Base-by-base conservation (phyloP, 306 rosid species). In the Trifolium pratense region DNA sequence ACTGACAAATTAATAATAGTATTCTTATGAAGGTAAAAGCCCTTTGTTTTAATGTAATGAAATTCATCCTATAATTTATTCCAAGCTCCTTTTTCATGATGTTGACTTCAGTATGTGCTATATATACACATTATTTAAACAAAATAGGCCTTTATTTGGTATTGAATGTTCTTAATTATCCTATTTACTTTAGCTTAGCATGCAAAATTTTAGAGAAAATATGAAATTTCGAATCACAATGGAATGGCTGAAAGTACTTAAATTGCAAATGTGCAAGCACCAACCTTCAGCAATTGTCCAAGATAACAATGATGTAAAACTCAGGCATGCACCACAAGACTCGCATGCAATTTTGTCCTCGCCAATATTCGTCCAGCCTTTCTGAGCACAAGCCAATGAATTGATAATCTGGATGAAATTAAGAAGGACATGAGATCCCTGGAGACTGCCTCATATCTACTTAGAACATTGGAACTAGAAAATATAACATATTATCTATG, bases 291-390 rank as follows among this genome's bases (percentile, higher is more conserved):
- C 79, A 57, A 79, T 79, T 81, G 93, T 82, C 96, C 96, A 90
- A 20, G 89, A 82, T 72, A 89, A 77, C 39, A 82, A 76, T 60
- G 83, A 73, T 60, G 84, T 59, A 86, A 84, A 88, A 78, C 84
- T 83, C 80, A 86, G 76, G 87, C 51, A 78, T 32, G 87, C 85
- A 70, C 91, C 81, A 71, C 99, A 95, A 45, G 97, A 88, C 66
- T 95, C 99, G 23, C 99, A 95, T 10, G 79, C 90, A 84, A 95
- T 83, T 82, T 89, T 92, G 81, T 95, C 97, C 42, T 79, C 88
- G 68, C 90, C 93, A n/a, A 88, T 81, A 82, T 87, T 86, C 59
- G 86, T 78, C 99, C 99, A 95, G 78, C 99, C 99, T 84, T 85
- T 91, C 77, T 86, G 95, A 73, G 97, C 96, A 86, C 99, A 95